A percentile compares a stretch with the other conserved stretches of the same genome.
Conservation (phyloP, 1,284 basidiomycete genomes). For the Leccinum proliferum region DNA sequence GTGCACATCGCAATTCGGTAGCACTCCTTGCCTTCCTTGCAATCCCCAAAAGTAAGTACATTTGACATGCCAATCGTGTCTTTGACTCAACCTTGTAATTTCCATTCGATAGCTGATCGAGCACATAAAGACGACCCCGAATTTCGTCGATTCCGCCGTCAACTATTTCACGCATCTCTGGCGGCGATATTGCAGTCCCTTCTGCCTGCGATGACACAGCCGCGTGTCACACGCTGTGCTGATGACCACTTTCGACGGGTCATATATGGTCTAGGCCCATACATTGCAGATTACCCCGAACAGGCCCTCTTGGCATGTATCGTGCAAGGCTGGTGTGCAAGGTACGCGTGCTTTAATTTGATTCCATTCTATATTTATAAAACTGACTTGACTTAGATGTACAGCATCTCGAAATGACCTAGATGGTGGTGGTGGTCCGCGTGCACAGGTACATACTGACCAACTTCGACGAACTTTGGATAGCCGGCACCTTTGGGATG, state of each 20-base stretch:
- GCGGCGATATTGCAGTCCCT: background rate
- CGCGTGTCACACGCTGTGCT: background rate
- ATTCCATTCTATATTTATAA: background rate
- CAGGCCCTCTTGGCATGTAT: constrained; percentile 1
- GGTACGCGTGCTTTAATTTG: background rate
- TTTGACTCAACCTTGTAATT: background rate
- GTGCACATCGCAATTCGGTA: background rate
- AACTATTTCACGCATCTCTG: background rate
- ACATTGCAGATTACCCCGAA: constrained; percentile 2
- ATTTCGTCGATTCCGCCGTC: background rate
- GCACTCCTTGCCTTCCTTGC: background rate
- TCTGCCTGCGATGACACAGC: background rate
- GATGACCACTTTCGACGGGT: background rate
- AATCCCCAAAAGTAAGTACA: constrained; percentile 1
- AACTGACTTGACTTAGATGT: background rate
- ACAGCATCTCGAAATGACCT: background rate
- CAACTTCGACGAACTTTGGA: background rate
- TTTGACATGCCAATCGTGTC: too few species aligned
- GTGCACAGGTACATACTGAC: background rate
- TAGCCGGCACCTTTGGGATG: background rate
- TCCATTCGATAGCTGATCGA: background rate
- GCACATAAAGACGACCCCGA: background rate
- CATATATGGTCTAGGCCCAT: background rate
- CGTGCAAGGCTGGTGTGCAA: constrained; percentile 2
- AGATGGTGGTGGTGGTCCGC: background rate